Evolutionary conservation across 148 eudicot genomes (phyloP).

Genomic region (Chenopodium formosanum): DNA sequence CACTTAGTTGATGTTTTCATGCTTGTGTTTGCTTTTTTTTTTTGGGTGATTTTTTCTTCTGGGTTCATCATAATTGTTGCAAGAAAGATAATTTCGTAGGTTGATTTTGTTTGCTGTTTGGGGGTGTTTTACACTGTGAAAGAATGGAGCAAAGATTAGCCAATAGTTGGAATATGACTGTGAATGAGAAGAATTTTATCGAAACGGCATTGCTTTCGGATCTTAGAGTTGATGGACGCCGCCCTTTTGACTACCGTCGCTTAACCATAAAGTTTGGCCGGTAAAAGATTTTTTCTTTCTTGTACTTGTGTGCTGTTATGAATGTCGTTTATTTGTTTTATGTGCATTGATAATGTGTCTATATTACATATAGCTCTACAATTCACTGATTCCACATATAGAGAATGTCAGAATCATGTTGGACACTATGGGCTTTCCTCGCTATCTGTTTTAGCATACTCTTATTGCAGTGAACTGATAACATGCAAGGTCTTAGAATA

Average conservation of each 20-base stretch:
- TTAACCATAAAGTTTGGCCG: constrained; percentile 70
- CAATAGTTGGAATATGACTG: constrained; percentile 70
- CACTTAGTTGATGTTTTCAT: background rate
- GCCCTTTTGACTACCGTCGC: constrained; percentile 71
- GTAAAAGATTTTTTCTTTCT: constrained; percentile 36
- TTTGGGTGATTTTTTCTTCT: no score
- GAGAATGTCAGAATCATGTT: background rate
- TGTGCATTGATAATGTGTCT: background rate
- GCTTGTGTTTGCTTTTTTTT: background rate
- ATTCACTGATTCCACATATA: no score
- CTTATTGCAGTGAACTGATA: background rate
- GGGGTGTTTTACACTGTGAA: constrained; percentile 8
- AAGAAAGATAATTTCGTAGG: background rate
- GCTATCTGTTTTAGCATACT: background rate
- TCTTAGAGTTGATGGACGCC: constrained; percentile 79
- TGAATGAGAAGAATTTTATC: constrained; percentile 86
- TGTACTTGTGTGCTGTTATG: background rate
- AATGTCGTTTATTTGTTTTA: background rate
- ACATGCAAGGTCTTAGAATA: background rate
- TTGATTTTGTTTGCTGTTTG: background rate
- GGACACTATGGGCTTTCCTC: background rate
- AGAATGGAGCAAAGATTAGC: constrained; percentile 81
- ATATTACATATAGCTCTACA: no score
- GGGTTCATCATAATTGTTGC: background rate
- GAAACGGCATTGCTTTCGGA: constrained; percentile 68